Base-by-base conservation (phyloP, 768 basidiomycete genomes). In the Collybia mongolica region DNA sequence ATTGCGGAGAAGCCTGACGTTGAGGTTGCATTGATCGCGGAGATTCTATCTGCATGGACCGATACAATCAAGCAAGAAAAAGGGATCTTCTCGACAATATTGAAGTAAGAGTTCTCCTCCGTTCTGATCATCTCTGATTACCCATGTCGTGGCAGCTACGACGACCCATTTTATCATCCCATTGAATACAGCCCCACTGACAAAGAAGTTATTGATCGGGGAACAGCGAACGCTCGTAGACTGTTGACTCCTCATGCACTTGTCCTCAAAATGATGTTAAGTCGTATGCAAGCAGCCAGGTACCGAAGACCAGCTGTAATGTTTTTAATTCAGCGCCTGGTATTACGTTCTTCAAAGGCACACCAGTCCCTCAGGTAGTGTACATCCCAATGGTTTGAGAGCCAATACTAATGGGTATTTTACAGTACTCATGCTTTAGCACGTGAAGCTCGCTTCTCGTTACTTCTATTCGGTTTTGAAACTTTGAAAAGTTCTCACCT, bases 381-480 rank as follows among this genome's bases (percentile, higher is more conserved):
- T 36, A 38, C 3, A 39, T 36, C 42, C n/a, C 9, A 9, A 36
- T 23, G 6, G 23, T 14, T 17, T 12, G 18, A 19, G 9, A 32
- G 35, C 24, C 19, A 22, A 48, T 48, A 35, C 45, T 59, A 42
- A 49, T 40, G 39, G 23, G 18, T 19, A 17, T 3, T 24, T 17
- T 44, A 18, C 58, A 98, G 96, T 55, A 95, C 91, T 0, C 95
- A 98, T 65, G 83, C 95, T 0, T 76, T 98, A 28, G 88, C 96
- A 23, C 84, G 95, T 37, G 94, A 98, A 72, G 77, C 86, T 1
- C 83, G 93, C 14, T 96, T 96, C 64, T 87, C 92, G 0, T 85
- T 99, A 64, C 74, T 98, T 15, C 72, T 95, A 2, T 96, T 99
- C 62, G 96, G 92, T 0, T 93, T 98, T 61, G 93, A 97, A 65